These are phyloP conservation scores for Penicillium sp. DNA, from an alignment of 2,329 filamentous ascomycete genomes.

Conservation along the genomic window DNA sequence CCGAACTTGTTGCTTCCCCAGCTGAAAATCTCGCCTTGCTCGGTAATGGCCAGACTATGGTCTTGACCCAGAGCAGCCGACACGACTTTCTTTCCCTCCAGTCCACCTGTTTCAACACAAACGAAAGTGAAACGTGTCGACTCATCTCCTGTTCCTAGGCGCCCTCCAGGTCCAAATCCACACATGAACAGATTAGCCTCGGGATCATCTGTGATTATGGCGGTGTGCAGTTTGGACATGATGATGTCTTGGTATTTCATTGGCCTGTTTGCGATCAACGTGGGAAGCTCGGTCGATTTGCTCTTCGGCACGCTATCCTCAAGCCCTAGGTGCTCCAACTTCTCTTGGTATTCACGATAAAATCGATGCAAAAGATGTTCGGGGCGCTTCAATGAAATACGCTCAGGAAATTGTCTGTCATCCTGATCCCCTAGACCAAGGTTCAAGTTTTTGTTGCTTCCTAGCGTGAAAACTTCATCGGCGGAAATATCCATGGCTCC, in stretches of 20 bases:
- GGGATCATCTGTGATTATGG: slow-evolving; percentile 80
- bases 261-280: slow-evolving; percentile 68
- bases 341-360: slow-evolving; percentile 62
- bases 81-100: slow-evolving; percentile 71
- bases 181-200: slow-evolving; percentile 90
- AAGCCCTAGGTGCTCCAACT: slow-evolving; percentile 34
- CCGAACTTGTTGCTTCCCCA: slow-evolving; percentile 88
- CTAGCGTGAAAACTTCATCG: slow-evolving; percentile 89
- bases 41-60: slow-evolving; percentile 81
- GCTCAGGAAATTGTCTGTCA: slow-evolving; percentile 89
- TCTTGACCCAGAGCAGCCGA: slow-evolving; percentile 87
- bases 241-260: slow-evolving; percentile 76
- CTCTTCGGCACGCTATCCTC: slow-evolving; percentile 30
- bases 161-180: slow-evolving; percentile 85
- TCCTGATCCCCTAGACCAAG: slow-evolving; percentile 94
- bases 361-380: slow-evolving; percentile 73
- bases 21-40: slow-evolving; percentile 86
- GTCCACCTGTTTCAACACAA: slow-evolving; percentile 71
- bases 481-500: slow-evolving; percentile 54
- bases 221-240: slow-evolving; percentile 89
- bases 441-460: slow-evolving; percentile 92
- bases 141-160: slow-evolving; percentile 86
- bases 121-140: slow-evolving; percentile 83
- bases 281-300: slow-evolving; percentile 63
- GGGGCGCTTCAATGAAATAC: slow-evolving; percentile 72